A percentile compares a stretch with the other conserved stretches of the same genome.
Evolutionary conservation across 768 basidiomycete genomes (phyloP).

Genomic region (Mycena venus): DNA sequence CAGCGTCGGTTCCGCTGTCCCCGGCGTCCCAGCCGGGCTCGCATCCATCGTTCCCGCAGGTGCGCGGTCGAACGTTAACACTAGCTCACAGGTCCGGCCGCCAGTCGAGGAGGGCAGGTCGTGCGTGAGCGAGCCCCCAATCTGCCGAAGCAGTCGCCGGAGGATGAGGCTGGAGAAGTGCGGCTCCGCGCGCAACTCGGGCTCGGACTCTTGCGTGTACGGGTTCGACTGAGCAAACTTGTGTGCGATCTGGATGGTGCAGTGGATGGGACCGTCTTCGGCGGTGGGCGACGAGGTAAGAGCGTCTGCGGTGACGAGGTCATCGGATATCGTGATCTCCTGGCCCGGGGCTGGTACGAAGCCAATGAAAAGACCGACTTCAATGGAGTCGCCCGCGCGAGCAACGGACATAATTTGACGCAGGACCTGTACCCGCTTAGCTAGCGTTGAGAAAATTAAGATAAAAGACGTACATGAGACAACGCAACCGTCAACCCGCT

Average conservation of each 20-base stretch:
- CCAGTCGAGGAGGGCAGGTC: slow-evolving; percentile 58
- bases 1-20: slow-evolving; percentile 77
- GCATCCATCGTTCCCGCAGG: slow-evolving; percentile 55
- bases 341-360: slow-evolving; percentile 40
- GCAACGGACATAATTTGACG: slow-evolving; percentile 85
- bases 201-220: slow-evolving; percentile 38
- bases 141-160: slow-evolving; percentile 70
- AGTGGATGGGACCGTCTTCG: slow-evolving; percentile 52
- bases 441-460: slow-evolving; percentile 29
- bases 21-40: slow-evolving; percentile 52
- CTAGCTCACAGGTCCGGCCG: slow-evolving; percentile 76
- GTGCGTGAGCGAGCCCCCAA: slow-evolving; percentile 65
- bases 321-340: slow-evolving; percentile 23
- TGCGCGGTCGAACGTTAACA: slow-evolving; percentile 74
- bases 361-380: slow-evolving; percentile 81
- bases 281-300: slow-evolving; percentile 41
- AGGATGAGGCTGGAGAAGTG: slow-evolving; percentile 65
- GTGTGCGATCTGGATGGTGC: slow-evolving; percentile 64
- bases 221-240: slow-evolving; percentile 49
- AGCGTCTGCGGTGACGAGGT: slow-evolving; percentile 34
- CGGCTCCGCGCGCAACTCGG: slow-evolving; percentile 57
- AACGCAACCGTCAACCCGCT: slow-evolving; percentile 85
- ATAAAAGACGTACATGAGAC: slow-evolving; percentile 77
- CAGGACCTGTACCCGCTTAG: slow-evolving; percentile 67
- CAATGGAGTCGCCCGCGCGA: slow-evolving; percentile 84